A percentile compares a stretch with the other conserved stretches of the same genome.
Conservation (phyloP, 2,329 filamentous ascomycete species). For the Exophiala sp. region DNA sequence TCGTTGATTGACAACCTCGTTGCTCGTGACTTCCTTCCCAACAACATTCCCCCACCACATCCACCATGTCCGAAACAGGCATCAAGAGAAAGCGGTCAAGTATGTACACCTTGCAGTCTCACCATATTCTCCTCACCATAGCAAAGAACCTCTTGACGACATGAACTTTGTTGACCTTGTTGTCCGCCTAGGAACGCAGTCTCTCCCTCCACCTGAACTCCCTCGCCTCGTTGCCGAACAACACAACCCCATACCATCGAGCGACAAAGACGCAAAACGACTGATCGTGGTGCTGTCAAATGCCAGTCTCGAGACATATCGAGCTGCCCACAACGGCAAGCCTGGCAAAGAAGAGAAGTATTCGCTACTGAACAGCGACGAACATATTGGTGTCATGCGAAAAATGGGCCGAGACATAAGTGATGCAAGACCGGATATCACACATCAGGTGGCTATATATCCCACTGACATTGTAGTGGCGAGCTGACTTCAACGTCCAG, state of each 20-base stretch:
- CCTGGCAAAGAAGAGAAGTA: slow-evolving; percentile 85
- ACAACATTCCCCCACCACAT: neutral
- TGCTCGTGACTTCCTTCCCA: neutral
- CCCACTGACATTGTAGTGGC: slow-evolving; percentile 17
- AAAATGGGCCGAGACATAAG: slow-evolving; percentile 99
- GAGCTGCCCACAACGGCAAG: slow-evolving; percentile 71
- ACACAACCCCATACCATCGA: slow-evolving; percentile 74
- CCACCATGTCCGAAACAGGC: slow-evolving; percentile 10
- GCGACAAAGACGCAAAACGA: slow-evolving; percentile 85
- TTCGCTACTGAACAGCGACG: slow-evolving; percentile 95
- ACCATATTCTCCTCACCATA: neutral
- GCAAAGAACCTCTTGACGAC: neutral
- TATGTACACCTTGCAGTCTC: slow-evolving; percentile 9
- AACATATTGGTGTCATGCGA: slow-evolving; percentile 98
- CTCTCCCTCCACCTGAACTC: slow-evolving; percentile 83
- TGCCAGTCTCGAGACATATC: slow-evolving; percentile 96
- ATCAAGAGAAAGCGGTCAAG: slow-evolving; percentile 25
- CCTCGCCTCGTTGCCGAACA: slow-evolving; percentile 93
- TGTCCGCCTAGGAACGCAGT: slow-evolving; percentile 72
- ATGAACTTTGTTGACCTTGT: neutral
- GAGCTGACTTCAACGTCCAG: slow-evolving; percentile 48
- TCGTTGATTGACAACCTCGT: neutral
- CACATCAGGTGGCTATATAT: slow-evolving; percentile 73
- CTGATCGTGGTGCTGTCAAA: slow-evolving; percentile 96
- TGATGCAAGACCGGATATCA: slow-evolving; percentile 95